These are phyloP conservation scores for Cercospora beticola DNA, from an alignment of 2,329 filamentous ascomycete species.

Conservation along the genomic window DNA sequence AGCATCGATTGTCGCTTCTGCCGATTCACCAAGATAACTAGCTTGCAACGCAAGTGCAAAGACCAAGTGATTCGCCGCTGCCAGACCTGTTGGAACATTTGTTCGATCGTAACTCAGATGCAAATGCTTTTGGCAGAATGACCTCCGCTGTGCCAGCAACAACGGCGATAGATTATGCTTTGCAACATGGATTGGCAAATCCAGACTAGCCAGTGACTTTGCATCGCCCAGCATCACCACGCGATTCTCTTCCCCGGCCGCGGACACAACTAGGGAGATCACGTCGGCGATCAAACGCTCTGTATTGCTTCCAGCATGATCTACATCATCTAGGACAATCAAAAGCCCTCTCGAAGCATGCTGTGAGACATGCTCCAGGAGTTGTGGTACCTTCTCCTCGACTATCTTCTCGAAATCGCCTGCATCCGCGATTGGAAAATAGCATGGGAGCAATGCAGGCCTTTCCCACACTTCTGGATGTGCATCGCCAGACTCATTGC, in stretches of 20 bases:
- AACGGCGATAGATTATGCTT: background rate
- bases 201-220: background rate
- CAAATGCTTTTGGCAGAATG: background rate
- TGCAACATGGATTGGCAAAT: background rate
- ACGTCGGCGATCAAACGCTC: background rate
- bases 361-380: background rate
- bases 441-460: background rate
- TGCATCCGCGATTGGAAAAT: background rate
- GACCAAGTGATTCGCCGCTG: background rate
- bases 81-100: background rate
- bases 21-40: background rate
- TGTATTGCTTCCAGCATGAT: background rate
- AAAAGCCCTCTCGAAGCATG: background rate
- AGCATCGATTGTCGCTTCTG: background rate
- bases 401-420: background rate
- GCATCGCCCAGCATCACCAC: background rate
- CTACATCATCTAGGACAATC: background rate
- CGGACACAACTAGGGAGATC: background rate
- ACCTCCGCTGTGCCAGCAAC: background rate
- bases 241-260: background rate
- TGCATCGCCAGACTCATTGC: background rate
- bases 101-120: too few species aligned
- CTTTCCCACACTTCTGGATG: background rate
- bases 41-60: conserved; percentile 5
- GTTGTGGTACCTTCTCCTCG: background rate